These are phyloP conservation scores for Echeveria elegans DNA, from an alignment of 164 flowering plant genomes.

Conservation along the genomic window DNA sequence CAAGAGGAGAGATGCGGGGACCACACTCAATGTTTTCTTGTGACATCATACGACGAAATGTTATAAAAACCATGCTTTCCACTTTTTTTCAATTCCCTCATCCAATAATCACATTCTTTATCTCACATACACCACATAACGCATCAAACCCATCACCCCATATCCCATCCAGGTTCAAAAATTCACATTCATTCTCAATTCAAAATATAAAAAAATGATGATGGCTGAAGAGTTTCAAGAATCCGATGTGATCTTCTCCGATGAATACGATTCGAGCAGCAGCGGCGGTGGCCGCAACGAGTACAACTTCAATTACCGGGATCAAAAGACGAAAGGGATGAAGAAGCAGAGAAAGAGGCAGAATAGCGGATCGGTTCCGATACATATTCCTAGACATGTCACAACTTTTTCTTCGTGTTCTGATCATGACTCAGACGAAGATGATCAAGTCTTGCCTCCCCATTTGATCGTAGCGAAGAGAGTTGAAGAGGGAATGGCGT, in stretches of 20 bases:
- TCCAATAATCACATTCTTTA: not conserved
- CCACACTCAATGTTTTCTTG: conserved; percentile 1
- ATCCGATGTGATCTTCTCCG: conserved; percentile 29
- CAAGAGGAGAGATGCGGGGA: not conserved
- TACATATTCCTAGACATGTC: conserved; percentile 23
- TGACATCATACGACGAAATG: not conserved
- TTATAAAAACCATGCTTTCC: not conserved
- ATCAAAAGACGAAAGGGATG: not conserved
- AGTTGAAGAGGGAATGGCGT: conserved; percentile 37
- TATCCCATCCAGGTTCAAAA: not conserved
- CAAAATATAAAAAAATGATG: not conserved
- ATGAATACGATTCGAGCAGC: conserved; percentile 3
- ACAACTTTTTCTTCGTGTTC: conserved; percentile 4
- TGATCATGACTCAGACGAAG: conserved; percentile 15
- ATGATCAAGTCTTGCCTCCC: conserved; percentile 41
- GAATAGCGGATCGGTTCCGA: conserved; percentile 18
- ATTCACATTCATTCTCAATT: not conserved
- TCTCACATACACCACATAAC: not conserved
- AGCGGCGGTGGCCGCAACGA: not conserved
- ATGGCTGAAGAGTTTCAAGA: conserved; percentile 31
- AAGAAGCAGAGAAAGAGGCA: conserved; percentile 16
- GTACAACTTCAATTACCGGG: not conserved
- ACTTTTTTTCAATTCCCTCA: not conserved
- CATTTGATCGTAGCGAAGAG: conserved; percentile 41
- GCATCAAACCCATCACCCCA: not conserved